Base-by-base conservation (phyloP, 1,139 yeast genomes). In the Hansenula anomala region DNA sequence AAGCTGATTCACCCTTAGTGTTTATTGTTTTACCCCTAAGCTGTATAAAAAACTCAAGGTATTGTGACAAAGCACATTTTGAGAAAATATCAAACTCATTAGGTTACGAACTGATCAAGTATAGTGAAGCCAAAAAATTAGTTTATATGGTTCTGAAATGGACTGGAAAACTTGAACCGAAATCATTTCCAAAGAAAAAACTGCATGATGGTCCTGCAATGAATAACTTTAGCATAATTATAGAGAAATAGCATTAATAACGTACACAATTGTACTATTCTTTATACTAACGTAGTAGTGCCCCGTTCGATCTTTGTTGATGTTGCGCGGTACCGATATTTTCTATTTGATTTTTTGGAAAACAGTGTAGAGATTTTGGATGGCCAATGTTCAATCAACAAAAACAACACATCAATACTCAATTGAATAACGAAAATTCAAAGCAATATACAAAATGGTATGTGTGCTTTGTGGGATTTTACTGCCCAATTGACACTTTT, bases 1-100 rank as follows among this genome's bases (percentile, higher is more conserved):
- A 17, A 11, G 15, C 4, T 3, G 41, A 26, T 4, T 27, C 39
- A 6, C 45, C 57, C 1, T 59, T 73, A 19, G 60, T 87, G 4
- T 90, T 90, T 55, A 60, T 92, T 14, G 97, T 92, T 2, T 64
- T 90, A 8, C 98, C 98, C 0, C 67, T 85, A 25, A 96, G 97
- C 0, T 92, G 98, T 58, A 67, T 88, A 2, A 58, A 66, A 9
- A 89, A 90, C 57, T 89, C 97, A 1, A 67, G 97, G 28, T 92
- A 90, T 55, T 78, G 81, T 57, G 75, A 77, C 43, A 65, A 70
- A 28, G 58, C 58, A 0, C 59, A 60, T 17, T 61, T 72, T 30
- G 57, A 61, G 1, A 39, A 43, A 7, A 73, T 87, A 15, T 73
- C 83, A 78, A 37, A 44, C 1, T 52, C 66, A 11, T 61, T 88